Percentiles rank a stretch among this genome's conserved stretches.
Conservation (phyloP, 2,329 filamentous ascomycete species). For the Camillea tinctor region DNA sequence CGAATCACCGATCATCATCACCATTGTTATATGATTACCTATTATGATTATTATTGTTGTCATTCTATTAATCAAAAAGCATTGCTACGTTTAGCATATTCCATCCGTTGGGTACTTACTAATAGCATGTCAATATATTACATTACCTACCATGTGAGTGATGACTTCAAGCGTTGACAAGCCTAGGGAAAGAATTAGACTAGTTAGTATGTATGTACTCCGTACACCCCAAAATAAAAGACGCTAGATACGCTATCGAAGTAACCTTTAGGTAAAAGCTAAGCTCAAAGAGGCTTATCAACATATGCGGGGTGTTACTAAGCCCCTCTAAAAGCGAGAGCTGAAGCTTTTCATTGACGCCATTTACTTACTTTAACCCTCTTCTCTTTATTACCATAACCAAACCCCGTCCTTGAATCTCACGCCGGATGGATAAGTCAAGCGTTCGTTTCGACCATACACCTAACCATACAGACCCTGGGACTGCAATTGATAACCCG, state of each 20-base stretch:
- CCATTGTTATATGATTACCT: no score
- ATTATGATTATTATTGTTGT: no score
- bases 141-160: no score
- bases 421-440: background rate
- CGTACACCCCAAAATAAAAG: background rate
- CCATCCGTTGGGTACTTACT: no score
- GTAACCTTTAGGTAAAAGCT: background rate
- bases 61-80: no score
- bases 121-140: no score
- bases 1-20: background rate
- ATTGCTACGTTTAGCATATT: no score
- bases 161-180: no score
- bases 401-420: background rate
- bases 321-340: slow-evolving; percentile 2
- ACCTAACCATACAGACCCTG: background rate
- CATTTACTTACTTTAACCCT: no score
- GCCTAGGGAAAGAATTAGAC: no score
- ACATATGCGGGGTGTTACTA: slow-evolving; percentile 16
- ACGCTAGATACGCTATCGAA: background rate
- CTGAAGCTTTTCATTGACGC: slow-evolving; percentile 10
- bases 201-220: no score
- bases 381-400: background rate
- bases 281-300: slow-evolving; percentile 3
- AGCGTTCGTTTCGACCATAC: background rate
- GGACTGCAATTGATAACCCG: no score